Base-by-base conservation (phyloP, 345 rosid species). In the Cardamine resedifolia region DNA sequence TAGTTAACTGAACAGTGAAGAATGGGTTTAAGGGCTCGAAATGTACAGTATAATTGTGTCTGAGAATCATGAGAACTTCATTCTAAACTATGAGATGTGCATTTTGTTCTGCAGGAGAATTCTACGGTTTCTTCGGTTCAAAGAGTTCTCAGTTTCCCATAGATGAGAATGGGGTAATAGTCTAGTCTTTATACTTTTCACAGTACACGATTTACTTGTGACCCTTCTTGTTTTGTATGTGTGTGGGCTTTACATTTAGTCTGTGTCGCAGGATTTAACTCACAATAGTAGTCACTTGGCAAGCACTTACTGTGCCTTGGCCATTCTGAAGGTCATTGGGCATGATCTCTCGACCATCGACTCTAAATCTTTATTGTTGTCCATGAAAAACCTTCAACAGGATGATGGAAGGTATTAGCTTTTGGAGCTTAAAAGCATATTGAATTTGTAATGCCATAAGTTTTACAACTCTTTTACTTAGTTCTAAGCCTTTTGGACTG, bases 311-410 rank as follows among this genome's bases (percentile, higher is more conserved):
- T 94, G 82, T 79, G 98, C 98, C 16, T 57, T 94, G 67, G 88
- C 93, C 12, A 89, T 91, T 59, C 79, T 89, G 12, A 88, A 86
- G 80, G 85, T 74, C 18, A 68, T 88, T 62, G 93, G 93, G 30
- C 83, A 84, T 73, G 73, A 81, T 79, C 61, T 91, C 65, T 83
- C 85, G 16, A 78, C 70, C 45, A 27, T 91, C 2, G 83, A 91
- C 75, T 68, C 86, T 59, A 78, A 70, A 47, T 66, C 83, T 10
- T 76, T 95, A 7, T 64, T 83, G 76, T 67, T 58, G 7, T 89
- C 99, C 20, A 74, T 95, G 91, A 89, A 80, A 79, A 89, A 84
- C 70, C 95, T 91, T 57, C 99, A 95, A 72, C 91, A 83, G 77
- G 82, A 85, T 39, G 88, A 91, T 83, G 97, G 99, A 67, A 89